phyloP scores from a whole-genome alignment of 371 early-diverging fungal genomes.

The Smittium culicis region DNA sequence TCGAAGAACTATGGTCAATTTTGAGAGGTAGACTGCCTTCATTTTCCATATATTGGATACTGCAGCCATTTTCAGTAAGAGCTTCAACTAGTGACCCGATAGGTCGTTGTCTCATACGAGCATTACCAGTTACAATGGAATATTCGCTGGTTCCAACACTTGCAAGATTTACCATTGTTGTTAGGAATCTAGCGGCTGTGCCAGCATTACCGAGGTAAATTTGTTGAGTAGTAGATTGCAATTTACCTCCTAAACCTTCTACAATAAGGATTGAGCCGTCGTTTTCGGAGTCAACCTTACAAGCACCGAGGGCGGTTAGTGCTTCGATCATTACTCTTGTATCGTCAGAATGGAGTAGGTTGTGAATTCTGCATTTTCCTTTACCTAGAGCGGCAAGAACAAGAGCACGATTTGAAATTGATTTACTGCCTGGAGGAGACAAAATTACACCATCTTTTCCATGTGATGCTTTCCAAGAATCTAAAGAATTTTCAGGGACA shows the following conservation, averaged over 20 bases:
- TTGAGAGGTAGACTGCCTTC: slow-evolving; percentile 78
- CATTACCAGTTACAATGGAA: slow-evolving; percentile 84
- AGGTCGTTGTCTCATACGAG: slow-evolving; percentile 94
- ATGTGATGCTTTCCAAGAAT: background rate
- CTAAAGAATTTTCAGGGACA: slow-evolving; percentile 28
- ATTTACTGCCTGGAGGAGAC: slow-evolving; percentile 88
- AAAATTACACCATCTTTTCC: slow-evolving; percentile 36
- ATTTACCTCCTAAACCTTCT: slow-evolving; percentile 56
- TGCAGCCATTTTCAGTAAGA: slow-evolving; percentile 59
- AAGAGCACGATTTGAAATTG: slow-evolving; percentile 90
- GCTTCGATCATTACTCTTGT: slow-evolving; percentile 94
- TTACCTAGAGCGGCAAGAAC: slow-evolving; percentile 79
- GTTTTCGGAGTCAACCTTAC: slow-evolving; percentile 81
- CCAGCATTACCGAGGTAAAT: slow-evolving; percentile 95
- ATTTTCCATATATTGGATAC: slow-evolving; percentile 60
- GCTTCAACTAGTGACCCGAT: slow-evolving; percentile 82
- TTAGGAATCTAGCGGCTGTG: slow-evolving; percentile 91
- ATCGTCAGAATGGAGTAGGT: slow-evolving; percentile 90
- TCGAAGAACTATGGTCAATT: slow-evolving; percentile 50
- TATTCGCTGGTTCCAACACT: slow-evolving; percentile 18
- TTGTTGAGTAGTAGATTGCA: slow-evolving; percentile 59
- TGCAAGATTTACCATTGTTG: slow-evolving; percentile 62
- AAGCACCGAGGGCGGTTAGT: slow-evolving; percentile 70
- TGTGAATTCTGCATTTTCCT: slow-evolving; percentile 69
- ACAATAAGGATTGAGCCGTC: slow-evolving; percentile 81